A percentile compares a stretch with the other conserved stretches of the same genome.
Evolutionary conservation across 129 eudicot species (phyloP).

Genomic region (Flaveria sonorensis): DNA sequence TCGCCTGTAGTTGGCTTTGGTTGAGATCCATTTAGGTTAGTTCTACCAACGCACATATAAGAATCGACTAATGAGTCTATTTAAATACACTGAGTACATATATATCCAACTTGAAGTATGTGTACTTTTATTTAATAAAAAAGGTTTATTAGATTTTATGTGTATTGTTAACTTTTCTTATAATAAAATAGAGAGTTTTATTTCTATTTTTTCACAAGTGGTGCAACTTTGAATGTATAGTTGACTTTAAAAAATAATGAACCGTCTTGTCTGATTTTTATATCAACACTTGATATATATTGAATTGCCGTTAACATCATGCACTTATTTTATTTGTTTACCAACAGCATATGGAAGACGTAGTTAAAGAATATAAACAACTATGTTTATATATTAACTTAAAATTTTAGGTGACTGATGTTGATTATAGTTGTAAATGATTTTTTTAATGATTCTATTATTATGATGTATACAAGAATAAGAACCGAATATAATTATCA

Average conservation of each 20-base stretch:
- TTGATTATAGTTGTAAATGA: no score
- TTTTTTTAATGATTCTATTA: no score
- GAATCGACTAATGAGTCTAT: not conserved
- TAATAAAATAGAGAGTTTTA: not conserved
- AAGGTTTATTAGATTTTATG: not conserved
- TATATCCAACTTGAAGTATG: no score
- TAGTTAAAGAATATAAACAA: no score
- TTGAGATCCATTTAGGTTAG: conserved; percentile 22
- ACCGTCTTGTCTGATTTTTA: not conserved
- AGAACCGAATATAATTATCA: no score
- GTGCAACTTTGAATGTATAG: not conserved
- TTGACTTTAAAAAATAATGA: conserved; percentile 7
- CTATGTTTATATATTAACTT: no score
- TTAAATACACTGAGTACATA: no score
- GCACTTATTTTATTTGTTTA: not conserved
- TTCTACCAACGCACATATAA: not conserved
- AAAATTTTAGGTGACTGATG: no score
- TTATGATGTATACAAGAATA: no score
- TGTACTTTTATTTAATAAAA: not conserved
- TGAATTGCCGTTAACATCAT: not conserved
- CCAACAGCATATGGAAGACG: not conserved
- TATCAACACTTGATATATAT: not conserved
- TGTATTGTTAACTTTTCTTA: not conserved
- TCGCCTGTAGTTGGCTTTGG: conserved; percentile 8
- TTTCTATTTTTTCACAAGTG: not conserved